These are phyloP conservation scores for Penicillium paxilli DNA, from an alignment of 495 filamentous ascomycete species.

Conservation along the genomic window DNA sequence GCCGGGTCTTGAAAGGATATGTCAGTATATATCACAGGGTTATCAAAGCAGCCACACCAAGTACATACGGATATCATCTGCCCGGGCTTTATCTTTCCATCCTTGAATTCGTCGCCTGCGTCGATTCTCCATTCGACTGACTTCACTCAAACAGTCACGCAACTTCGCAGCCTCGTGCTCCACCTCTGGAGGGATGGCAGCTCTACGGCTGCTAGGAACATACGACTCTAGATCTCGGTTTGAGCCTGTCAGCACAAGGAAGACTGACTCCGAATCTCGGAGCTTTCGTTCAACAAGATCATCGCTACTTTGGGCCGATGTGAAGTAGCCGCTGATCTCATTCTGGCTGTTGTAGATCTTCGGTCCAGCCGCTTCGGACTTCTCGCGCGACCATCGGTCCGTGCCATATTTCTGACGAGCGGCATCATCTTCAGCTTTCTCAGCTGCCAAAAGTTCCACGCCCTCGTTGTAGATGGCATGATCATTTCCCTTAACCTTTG, in stretches of 20 bases:
- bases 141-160: slow-evolving; percentile 76
- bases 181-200: slow-evolving; percentile 73
- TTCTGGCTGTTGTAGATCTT: slow-evolving; percentile 73
- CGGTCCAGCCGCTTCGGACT: slow-evolving; percentile 66
- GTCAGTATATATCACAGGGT: too few relatives aligned
- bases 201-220: slow-evolving; percentile 80
- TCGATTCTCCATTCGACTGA: slow-evolving; percentile 75
- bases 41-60: neutral
- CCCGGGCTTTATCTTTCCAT: slow-evolving; percentile 72
- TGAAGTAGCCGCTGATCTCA: slow-evolving; percentile 87
- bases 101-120: slow-evolving; percentile 73
- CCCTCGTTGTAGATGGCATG: slow-evolving; percentile 77
- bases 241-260: slow-evolving; percentile 72
- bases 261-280: slow-evolving; percentile 67
- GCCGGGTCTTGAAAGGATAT: slow-evolving; percentile 50
- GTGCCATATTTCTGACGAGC: slow-evolving; percentile 82
- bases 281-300: slow-evolving; percentile 77
- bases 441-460: slow-evolving; percentile 68
- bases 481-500: slow-evolving; percentile 79
- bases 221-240: slow-evolving; percentile 82
- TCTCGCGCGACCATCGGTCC: slow-evolving; percentile 74
- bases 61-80: slow-evolving; percentile 81
- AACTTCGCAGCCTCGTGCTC: slow-evolving; percentile 76
- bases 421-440: slow-evolving; percentile 78
- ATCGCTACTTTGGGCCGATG: slow-evolving; percentile 81